Conservation (phyloP, 129 eudicot species). For the Chrysanthemum lavandulifolium region DNA sequence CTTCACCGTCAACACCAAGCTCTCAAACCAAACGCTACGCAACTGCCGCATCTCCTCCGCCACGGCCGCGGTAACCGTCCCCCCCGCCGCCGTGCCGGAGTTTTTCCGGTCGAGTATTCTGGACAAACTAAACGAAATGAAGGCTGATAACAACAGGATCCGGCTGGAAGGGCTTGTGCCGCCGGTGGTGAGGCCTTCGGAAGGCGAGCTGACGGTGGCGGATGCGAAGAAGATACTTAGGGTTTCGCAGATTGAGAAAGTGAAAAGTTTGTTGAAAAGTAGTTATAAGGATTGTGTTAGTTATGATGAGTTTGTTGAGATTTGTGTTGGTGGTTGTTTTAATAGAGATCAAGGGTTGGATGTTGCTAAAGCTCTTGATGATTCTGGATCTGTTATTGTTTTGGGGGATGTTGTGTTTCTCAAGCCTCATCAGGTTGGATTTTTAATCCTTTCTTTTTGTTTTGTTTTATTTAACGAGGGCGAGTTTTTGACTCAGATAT, state of each 20-base stretch:
- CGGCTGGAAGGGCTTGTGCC: conserved; percentile 62
- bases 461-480: background rate
- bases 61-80: conserved; percentile 20
- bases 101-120: conserved; percentile 40
- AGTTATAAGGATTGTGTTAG: conserved; percentile 36
- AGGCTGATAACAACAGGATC: conserved; percentile 45
- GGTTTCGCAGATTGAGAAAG: conserved; percentile 60
- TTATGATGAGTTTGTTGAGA: conserved; percentile 51
- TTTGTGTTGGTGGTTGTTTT: conserved; percentile 45
- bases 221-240: conserved; percentile 69
- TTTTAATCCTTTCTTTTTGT: background rate
- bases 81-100: conserved; percentile 42
- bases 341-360: conserved; percentile 50
- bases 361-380: conserved; percentile 72
- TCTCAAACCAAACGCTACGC: conserved; percentile 44
- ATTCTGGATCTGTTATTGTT: conserved; percentile 83
- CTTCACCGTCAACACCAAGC: conserved; percentile 39
- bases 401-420: conserved; percentile 73
- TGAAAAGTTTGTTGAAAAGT: conserved; percentile 52
- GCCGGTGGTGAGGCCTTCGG: conserved; percentile 38
- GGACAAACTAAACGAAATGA: conserved; percentile 57
- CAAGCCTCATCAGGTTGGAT: conserved; percentile 86
- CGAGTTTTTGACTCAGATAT: too few relatives aligned
- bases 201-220: conserved; percentile 53
- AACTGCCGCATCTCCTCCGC: conserved; percentile 66